Percentiles rank a stretch among this genome's conserved stretches.
phyloP scores from a whole-genome alignment of 495 filamentous ascomycete species.

The Staphylotrichum longicolle region DNA sequence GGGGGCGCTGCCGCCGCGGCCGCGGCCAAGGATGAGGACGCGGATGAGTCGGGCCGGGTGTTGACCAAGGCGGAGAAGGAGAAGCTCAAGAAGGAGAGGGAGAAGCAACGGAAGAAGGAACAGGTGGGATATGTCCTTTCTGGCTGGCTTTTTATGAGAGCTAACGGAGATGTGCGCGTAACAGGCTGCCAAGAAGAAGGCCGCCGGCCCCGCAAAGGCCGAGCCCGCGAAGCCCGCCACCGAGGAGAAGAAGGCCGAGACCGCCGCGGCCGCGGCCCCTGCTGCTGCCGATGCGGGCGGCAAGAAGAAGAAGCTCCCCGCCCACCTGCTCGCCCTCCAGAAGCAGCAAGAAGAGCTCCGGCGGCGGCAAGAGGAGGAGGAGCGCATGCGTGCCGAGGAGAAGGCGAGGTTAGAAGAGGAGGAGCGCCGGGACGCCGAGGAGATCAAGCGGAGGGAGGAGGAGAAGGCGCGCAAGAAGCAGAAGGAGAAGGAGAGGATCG shows the following conservation, averaged over 20 bases:
- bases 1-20: constrained; percentile 52
- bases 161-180: constrained; percentile 14
- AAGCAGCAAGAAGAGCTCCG: constrained; percentile 85
- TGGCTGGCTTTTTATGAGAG: background rate
- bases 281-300: constrained; percentile 49
- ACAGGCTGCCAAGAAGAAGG: constrained; percentile 68
- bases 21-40: constrained; percentile 52
- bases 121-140: constrained; percentile 49
- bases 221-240: constrained; percentile 48
- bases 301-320: constrained; percentile 88
- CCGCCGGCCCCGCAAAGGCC: constrained; percentile 48
- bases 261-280: constrained; percentile 29
- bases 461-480: constrained; percentile 78
- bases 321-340: constrained; percentile 77
- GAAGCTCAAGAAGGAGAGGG: constrained; percentile 88
- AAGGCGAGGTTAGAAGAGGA: constrained; percentile 69
- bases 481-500: constrained; percentile 92
- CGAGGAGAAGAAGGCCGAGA: constrained; percentile 47
- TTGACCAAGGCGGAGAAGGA: constrained; percentile 97
- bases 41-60: constrained; percentile 59
- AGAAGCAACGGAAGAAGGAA: constrained; percentile 94
- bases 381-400: constrained; percentile 66
- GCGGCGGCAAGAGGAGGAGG: constrained; percentile 72
- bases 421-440: constrained; percentile 66
- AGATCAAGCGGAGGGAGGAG: constrained; percentile 49